Conservation (phyloP, 129 eudicot genomes). For the Centrapalus pauciflorus region DNA sequence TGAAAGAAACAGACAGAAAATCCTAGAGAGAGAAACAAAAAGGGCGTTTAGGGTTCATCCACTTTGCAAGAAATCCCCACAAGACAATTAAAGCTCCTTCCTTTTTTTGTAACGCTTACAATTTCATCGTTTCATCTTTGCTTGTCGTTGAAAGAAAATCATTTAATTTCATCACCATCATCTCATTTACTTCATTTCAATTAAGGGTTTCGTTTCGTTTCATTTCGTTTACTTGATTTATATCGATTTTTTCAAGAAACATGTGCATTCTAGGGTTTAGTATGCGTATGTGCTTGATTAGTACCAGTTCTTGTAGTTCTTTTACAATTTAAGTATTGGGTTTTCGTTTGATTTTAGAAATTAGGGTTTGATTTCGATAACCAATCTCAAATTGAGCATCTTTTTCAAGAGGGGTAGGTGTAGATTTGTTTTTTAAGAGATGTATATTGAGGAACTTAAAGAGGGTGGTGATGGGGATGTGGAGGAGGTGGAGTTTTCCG, state of each 20-base stretch:
- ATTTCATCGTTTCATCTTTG: slow-evolving; percentile 17
- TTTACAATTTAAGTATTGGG: neutral
- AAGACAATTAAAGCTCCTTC: slow-evolving; percentile 10
- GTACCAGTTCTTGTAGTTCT: neutral
- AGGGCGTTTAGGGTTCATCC: slow-evolving; percentile 16
- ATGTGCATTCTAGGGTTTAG: slow-evolving; percentile 4
- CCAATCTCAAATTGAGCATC: neutral
- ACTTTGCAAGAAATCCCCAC: slow-evolving; percentile 17
- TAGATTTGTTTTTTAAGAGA: slow-evolving; percentile 15
- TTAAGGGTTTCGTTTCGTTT: slow-evolving; percentile 10
- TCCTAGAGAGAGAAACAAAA: slow-evolving; percentile 5
- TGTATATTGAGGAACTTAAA: slow-evolving; percentile 65
- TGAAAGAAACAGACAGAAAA: slow-evolving; percentile 35
- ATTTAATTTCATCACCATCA: neutral
- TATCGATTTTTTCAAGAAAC: slow-evolving; percentile 15
- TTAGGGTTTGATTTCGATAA: slow-evolving; percentile 20
- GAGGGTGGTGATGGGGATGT: slow-evolving; percentile 38
- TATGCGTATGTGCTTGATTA: slow-evolving; percentile 7
- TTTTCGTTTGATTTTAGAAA: slow-evolving; percentile 5
- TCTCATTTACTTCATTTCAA: neutral
- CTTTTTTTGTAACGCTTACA: slow-evolving; percentile 18
- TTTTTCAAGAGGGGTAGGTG: slow-evolving; percentile 14
- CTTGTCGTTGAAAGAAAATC: slow-evolving; percentile 17
- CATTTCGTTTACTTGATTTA: slow-evolving; percentile 8
- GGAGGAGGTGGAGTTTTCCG: slow-evolving; percentile 11